phyloP scores from a whole-genome alignment of 352 stramenopile species.

The Phytophthora colocasiae region DNA sequence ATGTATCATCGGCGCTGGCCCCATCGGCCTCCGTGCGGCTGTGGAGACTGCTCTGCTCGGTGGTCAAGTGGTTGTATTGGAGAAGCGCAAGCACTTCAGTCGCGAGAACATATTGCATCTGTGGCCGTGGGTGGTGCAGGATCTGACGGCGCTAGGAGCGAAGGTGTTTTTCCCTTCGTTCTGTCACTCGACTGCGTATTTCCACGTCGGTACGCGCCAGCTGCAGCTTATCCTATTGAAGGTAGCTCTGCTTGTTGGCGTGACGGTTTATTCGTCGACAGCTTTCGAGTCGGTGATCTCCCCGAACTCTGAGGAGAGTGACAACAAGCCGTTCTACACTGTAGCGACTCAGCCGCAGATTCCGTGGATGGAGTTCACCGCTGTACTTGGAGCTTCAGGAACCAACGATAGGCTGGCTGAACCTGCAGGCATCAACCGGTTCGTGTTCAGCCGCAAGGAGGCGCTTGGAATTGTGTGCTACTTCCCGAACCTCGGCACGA shows the following conservation, averaged over 20 bases:
- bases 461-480: conserved; percentile 86
- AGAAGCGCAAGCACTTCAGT: conserved; percentile 86
- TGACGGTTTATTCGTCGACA: conserved; percentile 71
- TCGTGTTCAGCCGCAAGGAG: conserved; percentile 83
- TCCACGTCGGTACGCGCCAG: conserved; percentile 88
- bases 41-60: conserved; percentile 79
- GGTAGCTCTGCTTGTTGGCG: conserved; percentile 74
- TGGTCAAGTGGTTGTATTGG: conserved; percentile 75
- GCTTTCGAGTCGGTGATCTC: conserved; percentile 64
- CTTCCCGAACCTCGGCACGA: conserved; percentile 74
- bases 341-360: conserved; percentile 79
- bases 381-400: conserved; percentile 69
- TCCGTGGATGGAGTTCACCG: conserved; percentile 80
- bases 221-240: conserved; percentile 88
- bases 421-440: conserved; percentile 75
- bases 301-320: conserved; percentile 60
- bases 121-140: conserved; percentile 87
- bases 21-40: conserved; percentile 74
- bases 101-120: conserved; percentile 87
- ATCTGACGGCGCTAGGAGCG: conserved; percentile 77
- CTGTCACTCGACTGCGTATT: conserved; percentile 84
- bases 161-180: conserved; percentile 87
- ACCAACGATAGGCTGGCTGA: conserved; percentile 74
- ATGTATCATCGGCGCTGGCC: conserved; percentile 77
- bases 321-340: conserved; percentile 73